Evolutionary conservation across 192 early-diverging fungal species (phyloP).

Genomic region (Glomus cerebriforme): DNA sequence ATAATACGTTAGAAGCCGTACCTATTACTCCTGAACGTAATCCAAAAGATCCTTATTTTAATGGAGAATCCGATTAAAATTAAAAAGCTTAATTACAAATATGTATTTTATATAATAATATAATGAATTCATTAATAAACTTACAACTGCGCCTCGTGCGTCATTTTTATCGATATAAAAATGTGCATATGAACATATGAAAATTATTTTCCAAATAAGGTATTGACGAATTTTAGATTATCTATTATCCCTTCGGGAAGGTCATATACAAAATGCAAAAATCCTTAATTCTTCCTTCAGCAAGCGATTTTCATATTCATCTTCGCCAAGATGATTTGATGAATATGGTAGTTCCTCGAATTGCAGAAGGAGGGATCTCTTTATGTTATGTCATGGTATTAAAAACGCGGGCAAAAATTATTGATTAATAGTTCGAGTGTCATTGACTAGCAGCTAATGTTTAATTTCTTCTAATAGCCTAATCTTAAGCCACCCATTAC

Average conservation of each 20-base stretch:
- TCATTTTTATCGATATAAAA: too few species aligned
- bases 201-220: too few species aligned
- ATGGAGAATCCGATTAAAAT: neutral
- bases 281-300: conserved; percentile 68
- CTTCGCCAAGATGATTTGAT: conserved; percentile 92
- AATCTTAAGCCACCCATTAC: conserved; percentile 92
- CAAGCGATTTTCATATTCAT: conserved; percentile 91
- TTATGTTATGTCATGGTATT: conserved; percentile 91
- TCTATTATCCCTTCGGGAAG: too few species aligned
- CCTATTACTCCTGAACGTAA: neutral
- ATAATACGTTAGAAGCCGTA: neutral
- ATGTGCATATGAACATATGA: too few species aligned
- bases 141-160: too few species aligned
- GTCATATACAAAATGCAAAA: conserved; percentile 20
- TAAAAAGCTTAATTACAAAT: too few species aligned
- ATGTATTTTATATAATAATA: too few species aligned
- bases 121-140: too few species aligned
- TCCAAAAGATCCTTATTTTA: neutral
- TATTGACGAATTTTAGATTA: too few species aligned
- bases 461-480: conserved; percentile 59
- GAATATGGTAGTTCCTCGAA: conserved; percentile 81
- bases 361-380: conserved; percentile 78
- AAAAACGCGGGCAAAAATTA: neutral
- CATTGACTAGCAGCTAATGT: neutral
- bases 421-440: neutral